Evolutionary conservation across 2,329 filamentous ascomycete genomes (phyloP).

Genomic region (Fusarium humuli): DNA sequence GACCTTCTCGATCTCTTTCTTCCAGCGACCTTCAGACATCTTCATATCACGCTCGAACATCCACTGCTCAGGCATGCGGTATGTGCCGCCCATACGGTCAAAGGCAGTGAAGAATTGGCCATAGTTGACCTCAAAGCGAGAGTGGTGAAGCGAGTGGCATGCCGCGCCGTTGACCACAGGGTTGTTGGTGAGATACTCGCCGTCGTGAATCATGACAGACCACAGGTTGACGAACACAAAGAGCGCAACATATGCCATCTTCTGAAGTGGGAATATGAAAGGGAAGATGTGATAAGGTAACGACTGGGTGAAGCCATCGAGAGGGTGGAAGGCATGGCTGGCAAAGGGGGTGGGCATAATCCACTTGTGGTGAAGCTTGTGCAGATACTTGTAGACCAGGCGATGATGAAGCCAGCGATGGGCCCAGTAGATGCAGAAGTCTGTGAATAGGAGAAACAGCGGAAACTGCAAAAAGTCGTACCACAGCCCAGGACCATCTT

Average conservation of each 20-base stretch:
- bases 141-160: slow-evolving; percentile 84
- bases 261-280: slow-evolving; percentile 92
- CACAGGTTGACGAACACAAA: slow-evolving; percentile 97
- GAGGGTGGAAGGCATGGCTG: slow-evolving; percentile 92
- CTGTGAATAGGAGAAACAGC: slow-evolving; percentile 87
- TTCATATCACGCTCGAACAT: slow-evolving; percentile 87
- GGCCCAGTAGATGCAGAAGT: slow-evolving; percentile 91
- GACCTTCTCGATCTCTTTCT: slow-evolving; percentile 68
- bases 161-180: slow-evolving; percentile 94
- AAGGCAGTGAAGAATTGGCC: slow-evolving; percentile 94
- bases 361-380: slow-evolving; percentile 99
- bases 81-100: slow-evolving; percentile 89
- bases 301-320: slow-evolving; percentile 90
- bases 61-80: slow-evolving; percentile 85
- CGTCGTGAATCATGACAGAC: slow-evolving; percentile 96
- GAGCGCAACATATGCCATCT: slow-evolving; percentile 84
- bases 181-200: slow-evolving; percentile 91
- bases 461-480: slow-evolving; percentile 89
- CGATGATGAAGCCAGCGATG: slow-evolving; percentile 88
- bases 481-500: slow-evolving; percentile 79
- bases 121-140: slow-evolving; percentile 74
- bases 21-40: slow-evolving; percentile 85
- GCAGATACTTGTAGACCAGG: slow-evolving; percentile 80
- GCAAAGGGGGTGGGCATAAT: slow-evolving; percentile 97
- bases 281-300: slow-evolving; percentile 94